Evolutionary conservation across 805 yeast species (phyloP), one percentile per base, ranked within the genome.

Genomic region (Groenewaldozyma salmanticensis): DNA sequence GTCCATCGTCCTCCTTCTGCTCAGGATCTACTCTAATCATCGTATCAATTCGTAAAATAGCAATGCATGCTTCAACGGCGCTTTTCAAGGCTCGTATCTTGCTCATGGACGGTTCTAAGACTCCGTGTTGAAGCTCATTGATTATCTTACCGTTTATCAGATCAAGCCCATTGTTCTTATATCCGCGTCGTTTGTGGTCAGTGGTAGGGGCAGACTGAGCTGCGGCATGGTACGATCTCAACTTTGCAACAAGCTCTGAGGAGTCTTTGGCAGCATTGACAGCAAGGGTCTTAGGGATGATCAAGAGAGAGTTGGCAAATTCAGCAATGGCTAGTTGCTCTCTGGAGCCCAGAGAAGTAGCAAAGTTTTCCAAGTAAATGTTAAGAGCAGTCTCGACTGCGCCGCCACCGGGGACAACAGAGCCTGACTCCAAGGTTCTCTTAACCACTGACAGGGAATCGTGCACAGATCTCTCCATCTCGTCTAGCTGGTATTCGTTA

Each of bases 381-480:
- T 87, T 88, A 58, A 92, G 72, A 2, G 97, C 97, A 39, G 95
- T 74, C 66, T 92, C 99, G 27, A 92, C 98, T n/a, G 95, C 94
- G 46, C 99, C 99, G 50, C 99, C 99, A 47, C 99, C 99, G 33
- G 98, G 97, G 4, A 92, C 98, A 43, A 94, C 88, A 51, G 74
- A 66, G 17, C 96, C 97, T 55, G 90, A 78, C 64, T 92, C 98
- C 51, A 94, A 72, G 9, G 97, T 87, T 60, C 98, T 79, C 68
- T 92, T 92, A 29, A 92, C 95, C 29, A 92, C 98, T 35, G 86
- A 79, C 49, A 92, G 70, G 2, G 97, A 84, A 61, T 92, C 99
- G 57, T 86, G 96, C 46, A 94, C 64, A 0, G 97, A 87, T 64
- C 99, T 77, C 67, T 92, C 96, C 97, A 94, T 90, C 68, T 92